phyloP scores from a whole-genome alignment of 495 filamentous ascomycete genomes.

The Talaromyces adpressus region DNA sequence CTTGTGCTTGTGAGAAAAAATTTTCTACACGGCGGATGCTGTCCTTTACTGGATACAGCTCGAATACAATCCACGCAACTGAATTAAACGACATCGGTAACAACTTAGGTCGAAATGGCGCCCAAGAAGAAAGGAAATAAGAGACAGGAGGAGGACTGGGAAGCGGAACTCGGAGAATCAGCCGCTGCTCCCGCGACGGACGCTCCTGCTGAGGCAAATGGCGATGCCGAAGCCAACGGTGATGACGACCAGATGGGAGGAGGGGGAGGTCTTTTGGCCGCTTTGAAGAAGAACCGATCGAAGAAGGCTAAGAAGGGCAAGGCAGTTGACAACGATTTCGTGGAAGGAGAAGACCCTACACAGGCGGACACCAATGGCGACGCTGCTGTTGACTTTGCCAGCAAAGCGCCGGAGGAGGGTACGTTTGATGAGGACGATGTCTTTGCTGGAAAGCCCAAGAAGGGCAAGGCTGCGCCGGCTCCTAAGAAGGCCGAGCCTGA shows the following conservation, averaged over 20 bases:
- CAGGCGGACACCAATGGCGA: conserved; percentile 29
- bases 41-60: not conserved
- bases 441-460: conserved; percentile 61
- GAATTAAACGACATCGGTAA: not conserved
- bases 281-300: conserved; percentile 79
- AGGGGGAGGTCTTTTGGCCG: conserved; percentile 75
- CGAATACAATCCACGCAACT: not conserved
- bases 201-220: conserved; percentile 36
- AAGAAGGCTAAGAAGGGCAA: conserved; percentile 93
- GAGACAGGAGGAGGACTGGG: conserved; percentile 89
- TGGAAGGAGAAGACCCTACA: conserved; percentile 61
- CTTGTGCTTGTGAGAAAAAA: not conserved
- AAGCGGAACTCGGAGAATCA: conserved; percentile 83
- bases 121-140: conserved; percentile 93
- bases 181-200: conserved; percentile 45
- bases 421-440: conserved; percentile 77
- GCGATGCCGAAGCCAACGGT: conserved; percentile 33
- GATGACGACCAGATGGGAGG: conserved; percentile 49
- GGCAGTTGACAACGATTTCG: conserved; percentile 55
- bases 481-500: conserved; percentile 24
- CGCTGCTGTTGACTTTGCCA: conserved; percentile 40
- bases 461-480: conserved; percentile 41
- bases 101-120: conserved; percentile 49
- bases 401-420: conserved; percentile 78
- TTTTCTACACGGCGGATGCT: not conserved